Evolutionary conservation across 441 rosid species (phyloP), one percentile per base, ranked within the genome.

Genomic region (Theobroma grandiflorum): DNA sequence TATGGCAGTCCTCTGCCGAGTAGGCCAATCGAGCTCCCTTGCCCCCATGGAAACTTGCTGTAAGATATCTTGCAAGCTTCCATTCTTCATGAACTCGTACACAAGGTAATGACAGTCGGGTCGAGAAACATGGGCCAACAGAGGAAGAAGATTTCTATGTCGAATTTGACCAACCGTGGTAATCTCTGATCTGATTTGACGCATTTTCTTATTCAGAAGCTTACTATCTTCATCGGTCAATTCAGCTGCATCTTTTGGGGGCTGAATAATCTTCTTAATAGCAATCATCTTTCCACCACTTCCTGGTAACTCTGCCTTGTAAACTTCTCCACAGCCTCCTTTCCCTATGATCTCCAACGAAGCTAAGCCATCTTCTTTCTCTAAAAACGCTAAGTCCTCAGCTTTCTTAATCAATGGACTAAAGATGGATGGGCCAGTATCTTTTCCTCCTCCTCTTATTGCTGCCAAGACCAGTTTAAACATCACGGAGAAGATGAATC

Each of bases 281-380:
- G 98, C 98, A 15, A 94, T 84, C 73, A 89, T 76, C 82, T 87
- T 94, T 3, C 97, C 97, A 20, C 85, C 64, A 81, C 94, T 90
- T 62, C 85, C 89, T 0, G 95, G 97, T 62, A 96, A 82, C 80
- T 89, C 91, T 9, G 97, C 90, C 86, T 79, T 96, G 82, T 83
- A 94, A 47, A 96, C 99, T 82, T 92, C 91, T 81, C 99, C 98
- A 52, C 98, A 94, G 1, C 97, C 98, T 33, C 99, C 99, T 78
- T 62, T 83, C 71, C 99, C 99, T 3, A 96, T 93, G 79, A 89
- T 38, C 79, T 92, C 93, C 45, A 92, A 74, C 18, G 84, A 76
- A 9, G 88, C 79, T 26, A 94, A 49, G 1, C 86, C 88, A 9
- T 87, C 96, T 3, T 93, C 98, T 80, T 93, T 88, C 84, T 90